These are phyloP conservation scores for Lepidium didymum DNA, from an alignment of 345 rosid species.

Conservation along the genomic window DNA sequence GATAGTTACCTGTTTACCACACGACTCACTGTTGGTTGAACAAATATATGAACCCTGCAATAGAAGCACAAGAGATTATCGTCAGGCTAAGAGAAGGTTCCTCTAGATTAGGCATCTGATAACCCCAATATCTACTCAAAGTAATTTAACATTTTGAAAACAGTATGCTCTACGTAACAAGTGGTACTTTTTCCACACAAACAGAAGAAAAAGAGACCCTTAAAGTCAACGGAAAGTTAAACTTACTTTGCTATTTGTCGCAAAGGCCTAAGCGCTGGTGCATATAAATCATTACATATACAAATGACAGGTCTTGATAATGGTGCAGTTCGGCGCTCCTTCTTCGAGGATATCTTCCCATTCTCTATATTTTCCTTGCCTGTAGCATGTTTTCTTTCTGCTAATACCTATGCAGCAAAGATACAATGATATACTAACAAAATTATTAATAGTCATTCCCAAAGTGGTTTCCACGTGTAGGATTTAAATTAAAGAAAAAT, in stretches of 20 bases:
- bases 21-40: slow-evolving; percentile 82
- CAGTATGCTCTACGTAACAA: neutral
- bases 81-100: slow-evolving; percentile 12
- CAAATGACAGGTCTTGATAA: slow-evolving; percentile 79
- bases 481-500: neutral
- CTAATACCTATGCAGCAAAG: slow-evolving; percentile 48
- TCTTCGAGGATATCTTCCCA: slow-evolving; percentile 53
- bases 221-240: neutral
- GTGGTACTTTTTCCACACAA: neutral
- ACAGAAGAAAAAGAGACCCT: slow-evolving; percentile 5
- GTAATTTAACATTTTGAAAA: neutral
- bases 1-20: slow-evolving; percentile 75
- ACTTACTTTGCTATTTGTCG: slow-evolving; percentile 96
- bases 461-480: neutral
- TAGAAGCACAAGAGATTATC: slow-evolving; percentile 5
- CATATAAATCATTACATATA: slow-evolving; percentile 85
- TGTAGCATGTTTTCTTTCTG: slow-evolving; percentile 53
- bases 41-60: slow-evolving; percentile 88
- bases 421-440: neutral
- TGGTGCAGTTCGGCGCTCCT: slow-evolving; percentile 48
- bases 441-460: neutral
- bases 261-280: slow-evolving; percentile 81
- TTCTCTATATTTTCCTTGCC: slow-evolving; percentile 55
- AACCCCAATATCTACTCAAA: neutral
- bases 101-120: slow-evolving; percentile 11